A percentile compares a stretch with the other conserved stretches of the same genome.
These are phyloP conservation scores for Syzygium grande DNA, from an alignment of 345 rosid species.

Conservation along the genomic window DNA sequence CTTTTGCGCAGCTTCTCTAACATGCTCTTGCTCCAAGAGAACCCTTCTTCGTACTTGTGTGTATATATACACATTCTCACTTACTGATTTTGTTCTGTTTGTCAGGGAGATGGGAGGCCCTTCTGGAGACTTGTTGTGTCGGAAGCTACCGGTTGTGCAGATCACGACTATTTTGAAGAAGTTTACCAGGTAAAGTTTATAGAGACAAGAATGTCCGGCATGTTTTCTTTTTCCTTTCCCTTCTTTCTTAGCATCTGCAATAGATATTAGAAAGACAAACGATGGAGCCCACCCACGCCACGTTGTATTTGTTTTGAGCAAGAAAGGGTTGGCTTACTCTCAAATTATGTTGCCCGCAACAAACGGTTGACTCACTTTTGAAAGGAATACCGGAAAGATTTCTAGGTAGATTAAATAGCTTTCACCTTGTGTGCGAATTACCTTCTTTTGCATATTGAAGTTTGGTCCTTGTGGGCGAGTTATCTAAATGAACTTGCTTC, in stretches of 20 bases:
- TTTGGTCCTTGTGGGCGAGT: neutral
- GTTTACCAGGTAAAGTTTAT: conserved; percentile 52
- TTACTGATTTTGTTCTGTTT: neutral
- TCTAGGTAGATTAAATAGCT: neutral
- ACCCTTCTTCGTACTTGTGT: neutral
- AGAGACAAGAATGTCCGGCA: neutral
- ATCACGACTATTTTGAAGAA: conserved; percentile 78
- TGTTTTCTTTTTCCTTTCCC: neutral
- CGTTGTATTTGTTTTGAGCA: neutral
- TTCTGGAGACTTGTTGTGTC: conserved; percentile 77
- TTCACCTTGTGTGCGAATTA: neutral
- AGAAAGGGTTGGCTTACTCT: neutral
- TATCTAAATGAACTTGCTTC: neutral
- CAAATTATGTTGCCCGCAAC: neutral
- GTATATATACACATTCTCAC: neutral
- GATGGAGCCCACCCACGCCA: neutral
- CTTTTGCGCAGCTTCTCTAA: neutral
- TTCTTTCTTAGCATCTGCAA: neutral
- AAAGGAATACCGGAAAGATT: neutral
- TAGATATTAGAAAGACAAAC: neutral
- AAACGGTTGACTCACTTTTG: neutral
- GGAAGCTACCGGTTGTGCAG: conserved; percentile 74
- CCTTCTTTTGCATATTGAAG: neutral
- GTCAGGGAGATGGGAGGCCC: conserved; percentile 85
- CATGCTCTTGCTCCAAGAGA: neutral